Conservation (phyloP, 305 asterid genomes). For the Solanum hybrid region DNA sequence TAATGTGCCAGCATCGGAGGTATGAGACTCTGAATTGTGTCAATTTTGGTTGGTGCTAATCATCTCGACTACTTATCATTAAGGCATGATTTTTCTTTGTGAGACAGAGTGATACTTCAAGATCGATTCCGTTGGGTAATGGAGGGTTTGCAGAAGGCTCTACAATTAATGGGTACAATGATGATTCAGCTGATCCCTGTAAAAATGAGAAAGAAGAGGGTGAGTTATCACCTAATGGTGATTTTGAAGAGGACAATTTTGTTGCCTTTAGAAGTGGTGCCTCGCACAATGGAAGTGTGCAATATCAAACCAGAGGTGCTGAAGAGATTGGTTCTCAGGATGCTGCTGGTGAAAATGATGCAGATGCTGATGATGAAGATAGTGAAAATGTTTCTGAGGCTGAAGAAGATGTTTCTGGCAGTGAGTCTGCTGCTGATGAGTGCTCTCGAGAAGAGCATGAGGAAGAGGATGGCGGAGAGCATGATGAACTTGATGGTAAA, state of each 20-base stretch:
- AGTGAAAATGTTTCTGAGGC: constrained; percentile 77
- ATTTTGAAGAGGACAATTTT: constrained; percentile 77
- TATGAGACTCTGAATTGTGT: constrained; percentile 10
- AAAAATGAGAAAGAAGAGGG: constrained; percentile 96
- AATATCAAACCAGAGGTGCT: constrained; percentile 34
- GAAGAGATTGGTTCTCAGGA: constrained; percentile 41
- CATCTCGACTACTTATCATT: neutral
- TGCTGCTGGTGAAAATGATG: constrained; percentile 66
- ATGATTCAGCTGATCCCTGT: constrained; percentile 45
- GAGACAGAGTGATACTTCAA: constrained; percentile 30
- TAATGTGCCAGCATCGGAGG: constrained; percentile 46
- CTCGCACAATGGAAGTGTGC: constrained; percentile 35
- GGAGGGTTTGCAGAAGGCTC: constrained; percentile 49
- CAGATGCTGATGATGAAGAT: constrained; percentile 82
- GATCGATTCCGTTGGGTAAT: constrained; percentile 32
- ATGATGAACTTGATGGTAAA: constrained; percentile 66
- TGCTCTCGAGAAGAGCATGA: constrained; percentile 76
- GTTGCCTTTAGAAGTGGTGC: constrained; percentile 45
- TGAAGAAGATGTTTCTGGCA: constrained; percentile 82
- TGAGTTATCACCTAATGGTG: constrained; percentile 75
- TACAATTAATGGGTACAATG: constrained; percentile 33
- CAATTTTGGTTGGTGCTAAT: neutral
- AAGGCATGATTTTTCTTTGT: neutral
- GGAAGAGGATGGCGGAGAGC: constrained; percentile 76
- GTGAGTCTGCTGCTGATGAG: constrained; percentile 89